These are phyloP conservation scores for Heterobasidion irregulare DNA, from an alignment of 1,284 basidiomycete genomes.

Conservation along the genomic window DNA sequence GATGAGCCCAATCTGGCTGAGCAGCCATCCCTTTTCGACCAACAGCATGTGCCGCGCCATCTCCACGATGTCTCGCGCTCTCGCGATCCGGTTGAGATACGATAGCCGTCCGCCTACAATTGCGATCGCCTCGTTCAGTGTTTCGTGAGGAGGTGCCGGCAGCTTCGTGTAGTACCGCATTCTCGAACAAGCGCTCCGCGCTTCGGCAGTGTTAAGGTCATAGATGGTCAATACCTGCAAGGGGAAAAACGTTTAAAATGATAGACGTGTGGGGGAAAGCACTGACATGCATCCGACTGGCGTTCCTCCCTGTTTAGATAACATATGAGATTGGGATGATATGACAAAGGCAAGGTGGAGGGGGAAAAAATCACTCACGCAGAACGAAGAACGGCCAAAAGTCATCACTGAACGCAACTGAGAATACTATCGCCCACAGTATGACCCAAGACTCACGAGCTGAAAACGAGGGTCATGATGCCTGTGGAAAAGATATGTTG, in stretches of 20 bases:
- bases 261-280: not conserved
- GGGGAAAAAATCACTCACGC: constrained; percentile 31
- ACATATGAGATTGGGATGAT: not conserved
- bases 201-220: constrained; percentile 60
- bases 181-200: constrained; percentile 48
- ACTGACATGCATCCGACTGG: constrained; percentile 63
- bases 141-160: constrained; percentile 20
- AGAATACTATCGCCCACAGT: not conserved
- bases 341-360: not conserved
- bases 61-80: constrained; percentile 49
- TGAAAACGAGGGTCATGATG: constrained; percentile 74
- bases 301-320: constrained; percentile 46
- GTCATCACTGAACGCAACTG: constrained; percentile 45
- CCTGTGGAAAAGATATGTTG: constrained; percentile 30
- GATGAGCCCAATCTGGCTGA: constrained; percentile 63
- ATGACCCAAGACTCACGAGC: constrained; percentile 39
- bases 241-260: not conserved
- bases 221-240: constrained; percentile 61
- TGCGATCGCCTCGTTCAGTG: constrained; percentile 44
- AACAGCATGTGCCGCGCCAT: constrained; percentile 55
- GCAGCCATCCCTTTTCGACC: constrained; percentile 74
- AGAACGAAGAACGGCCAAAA: constrained; percentile 71
- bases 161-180: constrained; percentile 36
- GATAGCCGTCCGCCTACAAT: constrained; percentile 71
- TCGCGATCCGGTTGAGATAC: constrained; percentile 61